Percentiles rank a stretch among this genome's conserved stretches.
These are phyloP conservation scores for Dactylonectria macrodidyma DNA, from an alignment of 2,329 filamentous ascomycete genomes.

Conservation along the genomic window DNA sequence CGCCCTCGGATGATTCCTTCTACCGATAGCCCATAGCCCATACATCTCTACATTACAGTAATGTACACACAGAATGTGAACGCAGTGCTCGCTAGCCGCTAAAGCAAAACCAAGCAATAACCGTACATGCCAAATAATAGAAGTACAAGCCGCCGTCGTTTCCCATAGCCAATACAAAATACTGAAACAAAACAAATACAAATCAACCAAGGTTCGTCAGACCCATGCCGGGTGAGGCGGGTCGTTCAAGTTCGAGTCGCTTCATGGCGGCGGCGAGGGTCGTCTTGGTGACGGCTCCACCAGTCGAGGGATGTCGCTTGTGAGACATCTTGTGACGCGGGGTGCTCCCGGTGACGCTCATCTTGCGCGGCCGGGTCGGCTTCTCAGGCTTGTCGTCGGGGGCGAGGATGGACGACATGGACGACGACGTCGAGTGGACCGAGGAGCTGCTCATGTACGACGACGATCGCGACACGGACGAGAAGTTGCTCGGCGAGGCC, in stretches of 20 bases:
- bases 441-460: conserved; percentile 46
- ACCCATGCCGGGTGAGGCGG: conserved; percentile 47
- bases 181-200: too few species aligned
- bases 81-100: too few species aligned
- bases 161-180: not conserved
- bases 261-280: conserved; percentile 45
- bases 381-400: conserved; percentile 46
- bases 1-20: not conserved
- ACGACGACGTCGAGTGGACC: conserved; percentile 41
- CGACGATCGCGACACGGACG: conserved; percentile 47
- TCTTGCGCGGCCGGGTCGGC: conserved; percentile 47
- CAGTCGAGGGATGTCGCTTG: conserved; percentile 37
- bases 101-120: too few species aligned
- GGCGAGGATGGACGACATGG: conserved; percentile 40
- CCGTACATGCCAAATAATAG: too few species aligned
- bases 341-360: conserved; percentile 47
- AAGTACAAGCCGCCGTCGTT: not conserved
- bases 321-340: conserved; percentile 40
- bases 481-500: conserved; percentile 36
- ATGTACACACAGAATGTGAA: not conserved
- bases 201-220: conserved; percentile 47
- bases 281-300: conserved; percentile 27
- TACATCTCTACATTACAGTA: not conserved
- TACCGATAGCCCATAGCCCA: not conserved
- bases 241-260: conserved; percentile 47